Conservation (phyloP, 169 alveolate species). For the Plasmodium gaboni region DNA sequence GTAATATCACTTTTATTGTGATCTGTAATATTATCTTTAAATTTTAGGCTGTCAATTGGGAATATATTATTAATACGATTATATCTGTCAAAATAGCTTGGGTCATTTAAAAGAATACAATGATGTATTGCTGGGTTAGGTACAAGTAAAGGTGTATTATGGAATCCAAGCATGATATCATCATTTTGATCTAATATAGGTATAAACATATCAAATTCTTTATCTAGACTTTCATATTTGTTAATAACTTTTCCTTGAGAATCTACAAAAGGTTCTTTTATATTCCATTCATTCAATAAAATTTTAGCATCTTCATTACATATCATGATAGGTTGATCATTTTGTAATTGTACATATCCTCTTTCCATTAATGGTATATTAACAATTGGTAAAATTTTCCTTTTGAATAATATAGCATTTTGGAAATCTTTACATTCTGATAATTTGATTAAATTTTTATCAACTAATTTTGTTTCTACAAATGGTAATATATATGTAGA, state of each 20-base stretch:
- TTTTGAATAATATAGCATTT: slow-evolving; percentile 62
- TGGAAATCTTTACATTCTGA: slow-evolving; percentile 79
- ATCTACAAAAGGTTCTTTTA: slow-evolving; percentile 81
- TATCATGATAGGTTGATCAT: slow-evolving; percentile 85
- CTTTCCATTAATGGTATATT: slow-evolving; percentile 83
- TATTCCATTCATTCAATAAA: slow-evolving; percentile 81
- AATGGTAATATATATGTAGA: slow-evolving; percentile 76
- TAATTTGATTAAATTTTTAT: slow-evolving; percentile 73
- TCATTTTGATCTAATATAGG: slow-evolving; percentile 74
- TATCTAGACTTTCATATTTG: slow-evolving; percentile 45
- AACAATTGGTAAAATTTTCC: slow-evolving; percentile 82
- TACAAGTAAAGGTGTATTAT: slow-evolving; percentile 82
- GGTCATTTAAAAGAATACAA: slow-evolving; percentile 59
- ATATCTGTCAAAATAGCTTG: slow-evolving; percentile 45
- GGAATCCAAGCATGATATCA: slow-evolving; percentile 78
- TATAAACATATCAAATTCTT: slow-evolving; percentile 70
- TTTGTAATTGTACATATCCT: slow-evolving; percentile 78
- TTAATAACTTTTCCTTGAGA: slow-evolving; percentile 81
- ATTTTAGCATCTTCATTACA: slow-evolving; percentile 84
- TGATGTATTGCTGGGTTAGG: slow-evolving; percentile 87
- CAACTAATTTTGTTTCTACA: slow-evolving; percentile 78
- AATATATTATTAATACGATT: slow-evolving; percentile 36
- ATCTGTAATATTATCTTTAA: neutral
- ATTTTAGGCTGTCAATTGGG: slow-evolving; percentile 22
- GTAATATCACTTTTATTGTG: neutral